Percentiles rank a stretch among this genome's conserved stretches.
These are phyloP conservation scores for Trichoderma gracile DNA, from an alignment of 2,329 filamentous ascomycete species.

Conservation along the genomic window DNA sequence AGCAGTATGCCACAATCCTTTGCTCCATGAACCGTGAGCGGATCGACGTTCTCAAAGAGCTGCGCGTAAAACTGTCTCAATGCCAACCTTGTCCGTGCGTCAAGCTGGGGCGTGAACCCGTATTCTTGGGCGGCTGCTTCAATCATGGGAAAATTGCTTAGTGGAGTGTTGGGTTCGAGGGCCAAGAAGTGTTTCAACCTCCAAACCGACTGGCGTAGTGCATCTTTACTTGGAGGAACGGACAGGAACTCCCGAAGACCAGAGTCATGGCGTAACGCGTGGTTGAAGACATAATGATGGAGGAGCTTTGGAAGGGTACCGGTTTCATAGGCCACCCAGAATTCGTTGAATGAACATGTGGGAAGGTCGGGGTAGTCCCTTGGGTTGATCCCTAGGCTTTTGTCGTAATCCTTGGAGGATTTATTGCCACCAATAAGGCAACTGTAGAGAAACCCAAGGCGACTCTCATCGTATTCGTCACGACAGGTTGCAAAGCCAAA, in stretches of 20 bases:
- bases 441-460: not conserved
- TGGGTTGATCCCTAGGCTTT: not conserved
- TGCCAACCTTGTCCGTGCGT: not conserved
- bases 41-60: not conserved
- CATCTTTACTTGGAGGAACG: not conserved
- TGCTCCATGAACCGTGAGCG: slow-evolving; percentile 2
- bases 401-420: not conserved
- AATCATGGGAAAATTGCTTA: not conserved
- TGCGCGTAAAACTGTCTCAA: not conserved
- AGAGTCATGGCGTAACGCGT: not conserved
- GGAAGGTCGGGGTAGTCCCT: not conserved
- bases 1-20: not conserved
- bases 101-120: not conserved
- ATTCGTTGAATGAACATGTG: slow-evolving; percentile 10
- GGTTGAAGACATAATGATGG: not conserved
- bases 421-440: not conserved
- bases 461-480: not conserved
- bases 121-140: slow-evolving; percentile 4
- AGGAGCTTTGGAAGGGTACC: slow-evolving; percentile 5
- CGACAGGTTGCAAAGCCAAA: slow-evolving; percentile 7
- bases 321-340: not conserved
- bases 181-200: slow-evolving; percentile 16
- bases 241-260: slow-evolving; percentile 1
- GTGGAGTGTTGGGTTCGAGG: not conserved
- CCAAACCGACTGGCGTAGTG: slow-evolving; percentile 9